Evolutionary conservation across 257 asterid genomes (phyloP), one percentile per base, ranked within the genome.

Genomic region (Plantago ovata): DNA sequence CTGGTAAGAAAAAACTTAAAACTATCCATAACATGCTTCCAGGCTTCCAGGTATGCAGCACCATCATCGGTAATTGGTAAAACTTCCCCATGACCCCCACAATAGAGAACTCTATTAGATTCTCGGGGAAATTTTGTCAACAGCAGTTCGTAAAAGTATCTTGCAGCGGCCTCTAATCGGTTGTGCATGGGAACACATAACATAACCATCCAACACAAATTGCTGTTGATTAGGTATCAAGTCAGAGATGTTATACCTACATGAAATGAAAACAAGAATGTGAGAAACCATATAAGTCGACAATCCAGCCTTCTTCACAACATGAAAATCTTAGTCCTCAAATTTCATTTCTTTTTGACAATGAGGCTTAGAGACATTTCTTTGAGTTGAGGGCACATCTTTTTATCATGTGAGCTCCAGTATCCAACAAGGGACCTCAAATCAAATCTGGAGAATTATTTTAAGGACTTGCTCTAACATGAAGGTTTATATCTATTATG

Each of bases 161-260:
- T 9, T 11, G 55, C 38, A 21, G 55, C 10, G 15, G 24, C 24
- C 12, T 33, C 18, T 4, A 49, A 21, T 49, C 32, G 13, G n/a
- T n/a, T n/a, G n/a, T n/a, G 36, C 21, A 21, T 49, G 18, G 55
- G 15, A 18, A 11, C 19, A 49, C 16, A 19, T 33, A 24, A 49
- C 16, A 19, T 33, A 24, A 24, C 32, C 32, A 24, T n/a, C 55
- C 13, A 41, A 16, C 47, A 68, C 9, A 16, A 57, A 58, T 53
- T 54, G 62, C 58, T 41, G 71, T 58, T 15, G 40, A n/a, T 42
- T 21, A 61, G 60, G 46, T 49, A 52, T 68, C 51, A 13, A 23
- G 56, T 55, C 47, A 61, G 70, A 73, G 48, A 54, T 64, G 68
- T 42, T 36, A 23, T 47, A 38, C 12, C 48, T 57, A 64, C 40